Percentiles rank a stretch among this genome's conserved stretches.
Evolutionary conservation across 2,329 filamentous ascomycete genomes (phyloP).

Genomic region (Talaromyces sp.): DNA sequence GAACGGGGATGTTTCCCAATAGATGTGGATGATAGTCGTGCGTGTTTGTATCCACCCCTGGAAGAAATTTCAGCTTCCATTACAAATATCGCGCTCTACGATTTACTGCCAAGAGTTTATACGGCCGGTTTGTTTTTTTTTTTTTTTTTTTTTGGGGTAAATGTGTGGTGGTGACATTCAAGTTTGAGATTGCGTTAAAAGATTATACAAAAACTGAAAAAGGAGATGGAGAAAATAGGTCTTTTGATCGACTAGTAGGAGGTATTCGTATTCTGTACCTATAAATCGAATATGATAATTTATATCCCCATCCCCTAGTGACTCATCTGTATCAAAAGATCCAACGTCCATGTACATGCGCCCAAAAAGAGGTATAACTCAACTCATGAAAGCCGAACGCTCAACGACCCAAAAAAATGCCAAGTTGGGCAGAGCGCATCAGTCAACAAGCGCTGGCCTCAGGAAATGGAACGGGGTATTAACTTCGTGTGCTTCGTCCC

Average conservation of each 20-base stretch:
- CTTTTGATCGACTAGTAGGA: slow-evolving; percentile 2
- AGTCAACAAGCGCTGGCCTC: slow-evolving; percentile 6
- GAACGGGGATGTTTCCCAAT: too few species aligned
- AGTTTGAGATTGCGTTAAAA: neutral
- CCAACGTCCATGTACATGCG: slow-evolving; percentile 14
- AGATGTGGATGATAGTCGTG: too few species aligned
- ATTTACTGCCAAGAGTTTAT: too few species aligned
- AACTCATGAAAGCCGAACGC: slow-evolving; percentile 20
- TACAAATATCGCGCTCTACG: too few species aligned
- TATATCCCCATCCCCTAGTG: slow-evolving; percentile 9
- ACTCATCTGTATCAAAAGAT: slow-evolving; percentile 15
- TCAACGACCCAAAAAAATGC: slow-evolving; percentile 18
- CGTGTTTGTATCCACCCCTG: too few species aligned
- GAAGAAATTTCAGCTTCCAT: too few species aligned
- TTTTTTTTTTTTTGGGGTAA: neutral
- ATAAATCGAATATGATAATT: slow-evolving; percentile 9
- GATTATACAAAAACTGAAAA: too few species aligned
- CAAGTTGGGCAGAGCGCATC: neutral
- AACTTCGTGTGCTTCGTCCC: slow-evolving; percentile 24
- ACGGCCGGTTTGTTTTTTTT: too few species aligned
- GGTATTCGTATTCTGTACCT: slow-evolving; percentile 18
- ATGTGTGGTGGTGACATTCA: neutral
- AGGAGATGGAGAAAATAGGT: too few species aligned
- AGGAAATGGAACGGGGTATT: slow-evolving; percentile 21
- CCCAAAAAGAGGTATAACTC: slow-evolving; percentile 11